Percentiles rank a stretch among this genome's conserved stretches.
These are phyloP conservation scores for Hypoxylon sp. DNA, from an alignment of 2,329 filamentous ascomycete genomes.

Conservation along the genomic window DNA sequence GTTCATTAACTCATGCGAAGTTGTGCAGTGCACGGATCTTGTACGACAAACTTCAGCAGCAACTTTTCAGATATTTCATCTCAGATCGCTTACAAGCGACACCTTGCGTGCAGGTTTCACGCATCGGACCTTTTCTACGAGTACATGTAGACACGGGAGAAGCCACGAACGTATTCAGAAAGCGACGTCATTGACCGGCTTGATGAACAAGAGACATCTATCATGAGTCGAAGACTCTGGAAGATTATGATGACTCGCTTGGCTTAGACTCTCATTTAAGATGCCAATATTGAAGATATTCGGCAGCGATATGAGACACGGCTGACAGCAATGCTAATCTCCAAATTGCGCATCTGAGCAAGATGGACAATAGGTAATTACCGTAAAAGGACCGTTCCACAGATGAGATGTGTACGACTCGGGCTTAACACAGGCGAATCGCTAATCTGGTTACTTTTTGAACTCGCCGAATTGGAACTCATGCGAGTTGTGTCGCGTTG, in stretches of 20 bases:
- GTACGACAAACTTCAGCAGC: neutral
- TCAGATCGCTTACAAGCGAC: neutral
- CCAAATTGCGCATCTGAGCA: neutral
- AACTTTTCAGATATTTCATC: neutral
- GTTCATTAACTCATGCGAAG: neutral
- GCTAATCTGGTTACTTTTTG: too few species aligned
- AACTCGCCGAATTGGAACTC: neutral
- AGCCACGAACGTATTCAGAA: too few species aligned
- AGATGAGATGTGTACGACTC: too few species aligned
- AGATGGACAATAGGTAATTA: neutral
- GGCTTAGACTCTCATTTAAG: neutral
- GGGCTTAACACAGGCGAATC: too few species aligned
- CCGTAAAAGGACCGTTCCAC: too few species aligned
- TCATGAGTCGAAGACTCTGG: neutral
- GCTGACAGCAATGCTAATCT: neutral
- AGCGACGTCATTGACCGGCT: neutral
- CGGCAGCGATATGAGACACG: constrained; percentile 2
- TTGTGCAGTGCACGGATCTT: neutral
- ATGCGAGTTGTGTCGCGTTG: neutral
- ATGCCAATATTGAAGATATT: neutral
- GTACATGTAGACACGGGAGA: neutral
- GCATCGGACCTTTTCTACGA: neutral
- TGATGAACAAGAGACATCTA: constrained; percentile 17
- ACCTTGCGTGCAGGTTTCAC: neutral
- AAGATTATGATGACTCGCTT: constrained; percentile 2